Base-by-base conservation (phyloP, 1,139 yeast genomes). In the Kurtzmaniella quercitrusa region DNA sequence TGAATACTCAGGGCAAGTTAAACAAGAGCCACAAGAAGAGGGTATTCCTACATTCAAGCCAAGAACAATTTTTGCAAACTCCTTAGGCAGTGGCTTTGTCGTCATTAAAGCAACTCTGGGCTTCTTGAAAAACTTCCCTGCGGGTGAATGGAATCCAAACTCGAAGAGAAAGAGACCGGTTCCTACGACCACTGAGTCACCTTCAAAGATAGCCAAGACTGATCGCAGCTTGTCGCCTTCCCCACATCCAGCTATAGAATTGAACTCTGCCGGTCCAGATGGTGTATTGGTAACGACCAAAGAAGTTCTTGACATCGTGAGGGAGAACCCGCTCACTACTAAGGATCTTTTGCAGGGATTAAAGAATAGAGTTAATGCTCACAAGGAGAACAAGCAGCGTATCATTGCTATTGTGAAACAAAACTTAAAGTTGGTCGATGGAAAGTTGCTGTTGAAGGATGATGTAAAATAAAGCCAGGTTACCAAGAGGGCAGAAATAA, bases 121-220 rank as follows among this genome's bases (percentile, higher is more conserved):
- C 34, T 72, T 84, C 28, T 70, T 89, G 46, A 61, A 65, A n/a
- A 76, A 76, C 38, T 88, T 88, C 63, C 94, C 94, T 3, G 66
- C 63, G 20, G 95, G 95, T 16, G 86, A 82, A 40, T 89, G 97
- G 96, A 83, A 84, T 57, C 93, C 96, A 22, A 67, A 67, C 41
- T 79, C 78, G 2, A 73, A 76, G 52, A 76, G 67, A 47, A 59
- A 74, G 45, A 54, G 63, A n/a, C 42, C 49, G n/a, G 45, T 45
- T 14, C 34, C 34, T 12, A 14, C 8, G 12, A 9, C 18, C 5
- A 47, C 47, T 4, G 51, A 53, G 8, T 53, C 66, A 2, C 65
- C 75, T 3, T 51, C 60, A 75, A 71, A 49, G 54, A 66, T 35
- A 70, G 35, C 32, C 8, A 56, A 55, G 19, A 47, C 45, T 9